phyloP scores from a whole-genome alignment of 73 alveolate genomes.

The Urostyla sp. region DNA sequence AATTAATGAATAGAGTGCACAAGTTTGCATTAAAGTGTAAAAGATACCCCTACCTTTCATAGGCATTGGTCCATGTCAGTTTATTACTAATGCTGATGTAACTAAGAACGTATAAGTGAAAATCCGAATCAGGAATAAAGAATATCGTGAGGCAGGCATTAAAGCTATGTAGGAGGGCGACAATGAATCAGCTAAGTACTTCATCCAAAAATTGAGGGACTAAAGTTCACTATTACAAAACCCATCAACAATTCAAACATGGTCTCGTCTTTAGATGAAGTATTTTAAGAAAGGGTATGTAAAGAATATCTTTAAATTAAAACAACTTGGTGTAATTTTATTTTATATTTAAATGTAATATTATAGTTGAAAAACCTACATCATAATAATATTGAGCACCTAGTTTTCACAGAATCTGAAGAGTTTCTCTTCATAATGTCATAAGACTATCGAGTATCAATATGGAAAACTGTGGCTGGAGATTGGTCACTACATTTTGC shows the following conservation, averaged over 20 bases:
- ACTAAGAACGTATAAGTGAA: conserved; percentile 30
- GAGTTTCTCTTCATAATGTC: conserved; percentile 19
- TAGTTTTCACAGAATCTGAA: conserved; percentile 32
- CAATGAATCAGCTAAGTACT: conserved; percentile 38
- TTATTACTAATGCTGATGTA: conserved; percentile 23
- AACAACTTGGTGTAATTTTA: not conserved
- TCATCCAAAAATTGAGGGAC: conserved; percentile 38
- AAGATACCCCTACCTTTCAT: conserved; percentile 22
- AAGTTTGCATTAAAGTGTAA: conserved; percentile 33
- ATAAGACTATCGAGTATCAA: conserved; percentile 29
- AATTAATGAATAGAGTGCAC: conserved; percentile 8
- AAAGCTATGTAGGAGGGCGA: not conserved
- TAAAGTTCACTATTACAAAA: conserved; percentile 19
- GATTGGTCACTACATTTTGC: not conserved
- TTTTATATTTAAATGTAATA: no score
- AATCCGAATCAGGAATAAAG: not conserved
- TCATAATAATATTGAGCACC: conserved; percentile 15
- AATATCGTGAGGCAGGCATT: conserved; percentile 12
- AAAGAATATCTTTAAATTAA: conserved; percentile 26
- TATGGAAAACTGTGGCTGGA: conserved; percentile 54
- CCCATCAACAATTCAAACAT: conserved; percentile 24
- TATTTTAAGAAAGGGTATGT: conserved; percentile 43
- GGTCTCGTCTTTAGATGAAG: conserved; percentile 22
- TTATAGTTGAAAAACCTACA: conserved; percentile 29
- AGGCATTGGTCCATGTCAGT: conserved; percentile 54